Evolutionary conservation across 352 stramenopile species (phyloP), one percentile per base, ranked within the genome.

Genomic region (Phytophthora nicotianae): DNA sequence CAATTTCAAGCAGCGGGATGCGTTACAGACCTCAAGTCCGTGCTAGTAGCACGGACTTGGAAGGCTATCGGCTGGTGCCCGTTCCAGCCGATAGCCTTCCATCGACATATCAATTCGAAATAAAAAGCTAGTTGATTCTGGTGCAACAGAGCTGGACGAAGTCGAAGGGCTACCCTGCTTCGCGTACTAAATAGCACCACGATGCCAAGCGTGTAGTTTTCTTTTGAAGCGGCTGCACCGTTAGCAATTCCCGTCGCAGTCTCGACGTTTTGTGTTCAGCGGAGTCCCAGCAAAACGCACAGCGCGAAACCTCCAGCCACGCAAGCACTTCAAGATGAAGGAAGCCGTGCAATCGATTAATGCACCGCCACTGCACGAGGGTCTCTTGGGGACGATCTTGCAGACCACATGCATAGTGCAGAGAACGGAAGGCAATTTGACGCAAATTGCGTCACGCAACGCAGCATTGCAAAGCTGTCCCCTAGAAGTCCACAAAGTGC

Each of bases 151-250:
- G 20, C 41, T 29, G 35, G 5, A 19, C 5, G 13, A 7, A 41
- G 35, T 41, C 24, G 9, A 20, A 14, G 26, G 47, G 16, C 24
- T 50, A 23, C 40, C 20, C 11, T 29, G 41, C 27, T 11, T n/a
- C n/a, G n/a, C n/a, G n/a, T n/a, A n/a, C n/a, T n/a, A n/a, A n/a
- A n/a, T n/a, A 35, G 17, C 56, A 33, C 24, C 17, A 19, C 21
- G 23, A 46, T 17, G 20, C 23, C 35, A 5, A 32, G 41, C 24
- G 10, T 38, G 17, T 16, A 24, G 26, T 20, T 47, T 72, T 68
- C 50, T 59, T 19, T 40, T 58, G 26, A 21, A 66, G 37, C 56
- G 55, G 56, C 56, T 66, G 62, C 20, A 61, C 55, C 42, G 9
- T 65, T 65, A 65, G 62, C 60, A 68, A 66, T 17, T 47, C 29